Conservation (phyloP, 148 eudicot genomes). For the Chenopodium album region DNA sequence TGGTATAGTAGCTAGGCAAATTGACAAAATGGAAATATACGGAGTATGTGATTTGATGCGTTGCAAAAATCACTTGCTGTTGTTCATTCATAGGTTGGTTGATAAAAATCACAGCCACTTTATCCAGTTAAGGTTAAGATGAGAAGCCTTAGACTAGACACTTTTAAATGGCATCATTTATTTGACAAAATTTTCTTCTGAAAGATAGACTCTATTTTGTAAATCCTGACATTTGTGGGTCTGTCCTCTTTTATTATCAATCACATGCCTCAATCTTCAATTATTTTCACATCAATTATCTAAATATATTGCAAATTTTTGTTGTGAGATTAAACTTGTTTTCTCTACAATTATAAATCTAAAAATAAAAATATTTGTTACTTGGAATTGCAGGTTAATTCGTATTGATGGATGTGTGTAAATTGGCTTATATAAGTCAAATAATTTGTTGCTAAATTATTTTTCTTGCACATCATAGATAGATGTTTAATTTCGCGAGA, state of each 20-base stretch:
- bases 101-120: slow-evolving; percentile 4
- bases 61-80: background rate
- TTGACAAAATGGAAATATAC: slow-evolving; percentile 6
- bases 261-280: slow-evolving; percentile 33
- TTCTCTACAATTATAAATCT: too few relatives aligned
- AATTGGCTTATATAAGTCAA: too few relatives aligned
- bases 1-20: background rate
- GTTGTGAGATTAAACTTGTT: too few relatives aligned
- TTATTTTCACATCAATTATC: slow-evolving; percentile 11
- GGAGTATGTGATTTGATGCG: slow-evolving; percentile 19
- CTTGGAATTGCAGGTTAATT: too few relatives aligned
- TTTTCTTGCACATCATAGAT: too few relatives aligned
- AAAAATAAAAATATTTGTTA: too few relatives aligned
- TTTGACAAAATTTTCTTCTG: slow-evolving; percentile 11
- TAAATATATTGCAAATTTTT: too few relatives aligned
- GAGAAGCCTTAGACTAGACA: slow-evolving; percentile 11
- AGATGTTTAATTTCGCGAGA: too few relatives aligned
- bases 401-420: too few relatives aligned
- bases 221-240: slow-evolving; percentile 35
- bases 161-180: slow-evolving; percentile 25
- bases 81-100: background rate
- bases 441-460: too few relatives aligned
- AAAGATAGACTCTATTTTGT: background rate
- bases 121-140: slow-evolving; percentile 34
- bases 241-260: slow-evolving; percentile 24